Evolutionary conservation across 352 stramenopile genomes (phyloP), one percentile per base, ranked within the genome.

Genomic region (Phytophthora capsici): DNA sequence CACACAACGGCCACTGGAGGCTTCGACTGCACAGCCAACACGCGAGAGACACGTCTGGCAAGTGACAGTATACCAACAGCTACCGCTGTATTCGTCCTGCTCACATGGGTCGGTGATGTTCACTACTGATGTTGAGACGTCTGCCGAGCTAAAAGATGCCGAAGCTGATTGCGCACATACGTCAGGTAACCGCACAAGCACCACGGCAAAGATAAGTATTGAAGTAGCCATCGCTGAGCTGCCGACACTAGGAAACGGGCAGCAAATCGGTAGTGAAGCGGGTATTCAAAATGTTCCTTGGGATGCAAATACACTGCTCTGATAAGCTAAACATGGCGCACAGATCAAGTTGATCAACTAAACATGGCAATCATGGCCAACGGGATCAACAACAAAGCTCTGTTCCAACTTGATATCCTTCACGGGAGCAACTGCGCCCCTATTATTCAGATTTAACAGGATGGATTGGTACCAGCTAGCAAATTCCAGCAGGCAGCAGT

Each of bases 21-120:
- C 58, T 10, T 72, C 44, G 19, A 72, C 38, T 7, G 57, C 57
- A 19, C 64, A 72, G 2, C 37, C 57, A 8, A 38, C 23, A 10
- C 63, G 63, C 17, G 26, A 41, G 2, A 72, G 46, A 20, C 64
- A 72, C 9, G 44, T 58, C 32, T 68, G 30, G 43, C 57, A 72
- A 17, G 36, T 51, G 28, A 63, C 64, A 6, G 50, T 37, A 22
- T 72, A 72, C 57, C 64, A 72, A 50, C 64, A 72, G 16, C 50
- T 46, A 36, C 41, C 57, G 44, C 14, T 53, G 50, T 54, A 59
- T 46, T 72, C 57, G 26, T 72, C 57, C 37, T 68, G 43, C 19
- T 50, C 30, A 25, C 64, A 72, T 17, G 17, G 37, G 38, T 68
- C 64, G 19, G 57, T 67, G 14, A 25, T 53, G 14, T 53, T 68